Evolutionary conservation across 768 basidiomycete genomes (phyloP).

Genomic region (Rhodotorula paludigena): DNA sequence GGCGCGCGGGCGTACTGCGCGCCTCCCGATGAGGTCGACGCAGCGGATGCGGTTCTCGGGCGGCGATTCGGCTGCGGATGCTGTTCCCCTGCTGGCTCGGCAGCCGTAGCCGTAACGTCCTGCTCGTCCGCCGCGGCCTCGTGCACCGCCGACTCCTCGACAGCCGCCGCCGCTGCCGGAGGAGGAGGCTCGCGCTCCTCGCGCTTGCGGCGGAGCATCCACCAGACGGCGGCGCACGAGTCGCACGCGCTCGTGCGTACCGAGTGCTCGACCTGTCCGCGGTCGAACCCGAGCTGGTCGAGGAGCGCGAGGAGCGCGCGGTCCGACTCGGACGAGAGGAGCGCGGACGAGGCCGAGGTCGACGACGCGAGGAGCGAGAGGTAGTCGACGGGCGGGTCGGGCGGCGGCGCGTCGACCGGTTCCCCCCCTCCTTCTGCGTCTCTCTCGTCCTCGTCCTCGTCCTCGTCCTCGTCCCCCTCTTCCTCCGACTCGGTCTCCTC

Average conservation of each 20-base stretch:
- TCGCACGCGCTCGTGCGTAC: conserved; percentile 90
- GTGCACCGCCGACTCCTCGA: background rate
- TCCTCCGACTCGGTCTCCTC: background rate
- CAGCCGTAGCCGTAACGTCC: too few species aligned
- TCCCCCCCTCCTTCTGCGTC: too few species aligned
- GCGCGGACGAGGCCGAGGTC: conserved; percentile 61
- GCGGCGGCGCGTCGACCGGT: background rate
- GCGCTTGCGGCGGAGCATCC: conserved; percentile 82
- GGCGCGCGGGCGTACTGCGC: too few species aligned
- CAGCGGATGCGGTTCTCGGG: too few species aligned
- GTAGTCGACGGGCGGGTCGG: conserved; percentile 52
- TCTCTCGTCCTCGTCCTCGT: background rate
- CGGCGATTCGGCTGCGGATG: too few species aligned
- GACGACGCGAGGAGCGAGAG: conserved; percentile 42
- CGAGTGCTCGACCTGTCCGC: conserved; percentile 89
- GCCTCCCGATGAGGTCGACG: too few species aligned
- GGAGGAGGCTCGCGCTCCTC: conserved; percentile 55
- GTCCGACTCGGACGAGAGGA: conserved; percentile 81
- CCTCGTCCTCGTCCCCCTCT: background rate
- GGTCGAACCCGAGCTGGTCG: conserved; percentile 76
- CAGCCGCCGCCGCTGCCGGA: background rate
- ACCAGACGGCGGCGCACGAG: conserved; percentile 84
- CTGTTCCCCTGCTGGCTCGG: too few species aligned
- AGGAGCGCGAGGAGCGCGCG: conserved; percentile 71
- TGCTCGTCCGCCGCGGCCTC: too few species aligned